Evolutionary conservation across 2,329 filamentous ascomycete species (phyloP).

Genomic region (Kalmusia sp.): DNA sequence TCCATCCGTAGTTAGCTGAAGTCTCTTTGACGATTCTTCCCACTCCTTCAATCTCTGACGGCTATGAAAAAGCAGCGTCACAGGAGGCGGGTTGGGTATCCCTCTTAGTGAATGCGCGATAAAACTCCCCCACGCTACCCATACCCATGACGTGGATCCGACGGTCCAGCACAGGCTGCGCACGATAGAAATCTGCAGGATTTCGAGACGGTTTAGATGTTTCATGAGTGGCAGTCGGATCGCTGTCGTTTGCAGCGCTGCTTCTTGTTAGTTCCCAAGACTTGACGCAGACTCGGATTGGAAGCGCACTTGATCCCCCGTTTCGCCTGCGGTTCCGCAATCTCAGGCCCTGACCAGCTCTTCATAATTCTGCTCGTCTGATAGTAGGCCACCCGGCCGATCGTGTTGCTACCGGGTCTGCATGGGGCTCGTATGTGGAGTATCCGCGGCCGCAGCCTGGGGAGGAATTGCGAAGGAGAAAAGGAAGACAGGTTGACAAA

Average conservation of each 20-base stretch:
- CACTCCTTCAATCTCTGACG: slow-evolving; percentile 53
- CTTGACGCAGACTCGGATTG: background rate
- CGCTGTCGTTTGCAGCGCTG: slow-evolving; percentile 26
- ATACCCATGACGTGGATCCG: slow-evolving; percentile 73
- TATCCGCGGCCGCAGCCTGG: slow-evolving; percentile 57
- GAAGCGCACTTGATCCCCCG: slow-evolving; percentile 18
- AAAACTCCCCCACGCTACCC: slow-evolving; percentile 81
- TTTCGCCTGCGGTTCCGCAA: slow-evolving; percentile 19
- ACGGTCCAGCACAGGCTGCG: slow-evolving; percentile 32
- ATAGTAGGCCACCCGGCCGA: slow-evolving; percentile 53
- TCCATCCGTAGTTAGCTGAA: slow-evolving; percentile 56
- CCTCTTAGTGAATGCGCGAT: slow-evolving; percentile 75
- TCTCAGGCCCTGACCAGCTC: slow-evolving; percentile 27
- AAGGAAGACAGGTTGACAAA: slow-evolving; percentile 54
- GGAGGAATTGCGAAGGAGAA: slow-evolving; percentile 43
- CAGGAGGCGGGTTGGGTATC: slow-evolving; percentile 68
- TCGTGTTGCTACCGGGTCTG: slow-evolving; percentile 49
- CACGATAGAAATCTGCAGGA: slow-evolving; percentile 42
- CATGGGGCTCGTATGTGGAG: slow-evolving; percentile 48
- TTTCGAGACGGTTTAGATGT: slow-evolving; percentile 6
- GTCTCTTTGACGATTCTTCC: slow-evolving; percentile 51
- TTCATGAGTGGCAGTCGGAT: background rate
- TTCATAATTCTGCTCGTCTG: slow-evolving; percentile 27
- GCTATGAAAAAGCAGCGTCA: slow-evolving; percentile 80
- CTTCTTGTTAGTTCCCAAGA: slow-evolving; percentile 14